Conservation (phyloP, 2,329 filamentous ascomycete species). For the Parafenestella ontariensis region DNA sequence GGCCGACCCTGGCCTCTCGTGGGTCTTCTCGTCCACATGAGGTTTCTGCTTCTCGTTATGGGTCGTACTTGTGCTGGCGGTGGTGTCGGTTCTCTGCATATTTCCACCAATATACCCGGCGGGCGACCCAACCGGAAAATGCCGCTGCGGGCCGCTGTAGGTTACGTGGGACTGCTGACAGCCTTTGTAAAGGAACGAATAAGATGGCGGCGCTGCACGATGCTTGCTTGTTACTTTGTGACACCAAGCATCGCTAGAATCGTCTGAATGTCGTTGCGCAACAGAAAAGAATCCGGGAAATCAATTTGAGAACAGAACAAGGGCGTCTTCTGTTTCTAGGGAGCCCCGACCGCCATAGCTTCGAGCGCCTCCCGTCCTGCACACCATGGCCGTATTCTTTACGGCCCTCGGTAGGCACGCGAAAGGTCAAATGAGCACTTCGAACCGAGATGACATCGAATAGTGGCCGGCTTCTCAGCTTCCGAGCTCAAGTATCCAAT, state of each 20-base stretch:
- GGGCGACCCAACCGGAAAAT: slow-evolving; percentile 5
- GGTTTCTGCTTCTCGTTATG: not conserved
- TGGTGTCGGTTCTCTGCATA: slow-evolving; percentile 12
- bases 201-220: not conserved
- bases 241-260: not conserved
- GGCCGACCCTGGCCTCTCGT: not conserved
- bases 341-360: not conserved
- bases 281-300: too few species aligned
- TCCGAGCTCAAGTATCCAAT: slow-evolving; percentile 1
- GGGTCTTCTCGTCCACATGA: not conserved
- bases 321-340: not conserved
- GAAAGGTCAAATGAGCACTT: slow-evolving; percentile 4
- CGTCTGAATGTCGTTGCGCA: not conserved
- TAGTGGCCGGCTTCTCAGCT: not conserved
- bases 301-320: not conserved
- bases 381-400: slow-evolving; percentile 2
- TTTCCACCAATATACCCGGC: not conserved
- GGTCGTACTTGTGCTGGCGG: slow-evolving; percentile 3
- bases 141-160: slow-evolving; percentile 13
- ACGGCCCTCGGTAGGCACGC: not conserved
- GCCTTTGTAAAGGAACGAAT: not conserved
- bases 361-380: not conserved
- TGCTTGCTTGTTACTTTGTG: not conserved
- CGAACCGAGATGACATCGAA: slow-evolving; percentile 2
- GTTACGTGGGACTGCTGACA: slow-evolving; percentile 2